phyloP scores from a whole-genome alignment of 177 flowering plant genomes.

The Telopea speciosissima region DNA sequence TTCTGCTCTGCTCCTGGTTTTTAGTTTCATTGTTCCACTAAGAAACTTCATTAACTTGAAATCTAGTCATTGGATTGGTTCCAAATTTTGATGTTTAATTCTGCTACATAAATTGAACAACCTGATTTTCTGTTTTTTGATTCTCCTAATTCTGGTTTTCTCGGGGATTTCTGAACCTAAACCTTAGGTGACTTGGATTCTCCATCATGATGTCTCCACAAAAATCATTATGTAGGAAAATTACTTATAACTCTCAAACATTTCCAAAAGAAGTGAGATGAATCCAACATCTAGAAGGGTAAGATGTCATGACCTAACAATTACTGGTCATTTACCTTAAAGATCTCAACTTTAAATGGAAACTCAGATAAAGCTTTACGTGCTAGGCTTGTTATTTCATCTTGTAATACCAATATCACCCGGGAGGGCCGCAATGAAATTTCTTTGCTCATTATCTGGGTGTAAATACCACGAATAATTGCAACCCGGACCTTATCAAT shows the following conservation, averaged over 20 bases:
- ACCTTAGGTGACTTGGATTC: no score
- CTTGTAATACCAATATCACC: conserved; percentile 27
- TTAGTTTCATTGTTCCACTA: no score
- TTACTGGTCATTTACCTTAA: conserved; percentile 44
- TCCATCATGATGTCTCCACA: not conserved
- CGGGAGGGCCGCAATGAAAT: conserved; percentile 13
- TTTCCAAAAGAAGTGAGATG: not conserved
- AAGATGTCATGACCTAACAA: not conserved
- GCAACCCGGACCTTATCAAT: conserved; percentile 41
- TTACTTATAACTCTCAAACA: not conserved
- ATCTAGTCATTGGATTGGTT: no score
- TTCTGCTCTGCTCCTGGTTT: no score
- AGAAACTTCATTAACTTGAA: no score
- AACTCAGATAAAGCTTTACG: conserved; percentile 43
- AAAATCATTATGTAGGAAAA: not conserved
- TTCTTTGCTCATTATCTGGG: conserved; percentile 32
- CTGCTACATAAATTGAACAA: no score
- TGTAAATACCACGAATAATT: conserved; percentile 28
- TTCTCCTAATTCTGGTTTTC: no score
- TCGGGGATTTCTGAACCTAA: no score
- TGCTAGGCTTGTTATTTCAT: conserved; percentile 34
- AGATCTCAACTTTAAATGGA: conserved; percentile 54
- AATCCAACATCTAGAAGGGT: not conserved
- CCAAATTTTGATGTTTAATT: no score
- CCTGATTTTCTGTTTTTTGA: no score